Evolutionary conservation across 129 eudicot species (phyloP).

Genomic region (Dittrichia graveolens): DNA sequence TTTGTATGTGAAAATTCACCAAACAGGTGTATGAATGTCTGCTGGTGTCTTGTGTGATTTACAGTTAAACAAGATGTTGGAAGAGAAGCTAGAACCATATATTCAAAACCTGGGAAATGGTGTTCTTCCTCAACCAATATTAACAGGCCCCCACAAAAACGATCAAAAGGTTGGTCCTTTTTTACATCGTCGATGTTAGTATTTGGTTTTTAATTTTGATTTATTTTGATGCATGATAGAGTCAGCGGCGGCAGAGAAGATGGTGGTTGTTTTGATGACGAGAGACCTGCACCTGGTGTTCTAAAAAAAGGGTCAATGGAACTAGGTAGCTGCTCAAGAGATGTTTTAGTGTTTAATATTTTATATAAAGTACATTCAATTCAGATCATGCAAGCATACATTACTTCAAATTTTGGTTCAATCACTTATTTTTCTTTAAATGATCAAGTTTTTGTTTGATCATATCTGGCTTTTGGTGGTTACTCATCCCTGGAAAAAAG

Average conservation of each 20-base stretch:
- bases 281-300: background rate
- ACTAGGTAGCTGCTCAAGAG: conserved; percentile 8
- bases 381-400: conserved; percentile 4
- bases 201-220: background rate
- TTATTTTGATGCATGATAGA: conserved; percentile 7
- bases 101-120: conserved; percentile 50
- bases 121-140: conserved; percentile 71
- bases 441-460: background rate
- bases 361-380: conserved; percentile 23
- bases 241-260: conserved; percentile 31
- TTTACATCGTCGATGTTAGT: background rate
- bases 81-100: conserved; percentile 77
- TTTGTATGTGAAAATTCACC: conserved; percentile 15
- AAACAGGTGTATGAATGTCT: background rate
- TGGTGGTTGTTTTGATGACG: conserved; percentile 38
- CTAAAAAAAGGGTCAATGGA: background rate
- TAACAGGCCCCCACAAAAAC: conserved; percentile 31
- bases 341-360: conserved; percentile 21
- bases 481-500: too few species aligned
- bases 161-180: conserved; percentile 58
- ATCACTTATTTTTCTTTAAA: background rate
- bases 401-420: conserved; percentile 14
- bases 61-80: conserved; percentile 78
- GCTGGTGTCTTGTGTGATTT: conserved; percentile 17
- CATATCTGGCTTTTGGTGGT: background rate